phyloP scores from a whole-genome alignment of 345 rosid species.

The Pelargonium nanum region DNA sequence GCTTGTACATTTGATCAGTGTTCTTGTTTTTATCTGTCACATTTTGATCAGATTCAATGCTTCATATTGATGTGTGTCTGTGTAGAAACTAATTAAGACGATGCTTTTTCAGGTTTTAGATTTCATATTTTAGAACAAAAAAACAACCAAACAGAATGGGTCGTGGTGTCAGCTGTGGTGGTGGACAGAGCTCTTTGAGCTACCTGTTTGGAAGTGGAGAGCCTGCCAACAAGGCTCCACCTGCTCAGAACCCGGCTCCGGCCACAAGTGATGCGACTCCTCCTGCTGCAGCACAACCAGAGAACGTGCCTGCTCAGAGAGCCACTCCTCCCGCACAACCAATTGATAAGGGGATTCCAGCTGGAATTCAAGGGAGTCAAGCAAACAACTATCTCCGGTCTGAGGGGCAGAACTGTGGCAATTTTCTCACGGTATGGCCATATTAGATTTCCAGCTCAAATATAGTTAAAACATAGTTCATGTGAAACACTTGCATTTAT shows the following conservation, averaged over 20 bases:
- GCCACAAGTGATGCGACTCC: conserved; percentile 19
- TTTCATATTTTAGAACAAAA: background rate
- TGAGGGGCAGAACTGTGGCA: conserved; percentile 70
- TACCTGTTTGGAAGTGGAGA: conserved; percentile 71
- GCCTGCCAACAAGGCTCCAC: conserved; percentile 32
- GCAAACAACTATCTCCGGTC: conserved; percentile 59
- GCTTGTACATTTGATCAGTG: too few species aligned
- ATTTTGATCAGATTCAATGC: background rate
- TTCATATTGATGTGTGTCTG: too few species aligned
- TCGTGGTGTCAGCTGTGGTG: conserved; percentile 74
- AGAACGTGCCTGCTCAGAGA: conserved; percentile 16
- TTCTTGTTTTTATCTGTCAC: too few species aligned
- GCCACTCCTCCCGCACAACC: conserved; percentile 21
- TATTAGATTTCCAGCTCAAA: too few species aligned
- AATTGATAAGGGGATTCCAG: conserved; percentile 45
- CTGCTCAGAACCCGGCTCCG: conserved; percentile 26
- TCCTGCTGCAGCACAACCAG: conserved; percentile 20
- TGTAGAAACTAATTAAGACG: too few species aligned
- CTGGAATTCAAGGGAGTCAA: conserved; percentile 50
- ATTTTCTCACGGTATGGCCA: conserved; percentile 63
- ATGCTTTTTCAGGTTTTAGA: background rate
- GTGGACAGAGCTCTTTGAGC: conserved; percentile 83
- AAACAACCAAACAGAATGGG: conserved; percentile 40
- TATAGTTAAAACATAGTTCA: too few species aligned
- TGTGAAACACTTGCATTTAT: too few species aligned